Evolutionary conservation across 495 filamentous ascomycete genomes (phyloP).

Genomic region (Tuber microsphaerosporum): DNA sequence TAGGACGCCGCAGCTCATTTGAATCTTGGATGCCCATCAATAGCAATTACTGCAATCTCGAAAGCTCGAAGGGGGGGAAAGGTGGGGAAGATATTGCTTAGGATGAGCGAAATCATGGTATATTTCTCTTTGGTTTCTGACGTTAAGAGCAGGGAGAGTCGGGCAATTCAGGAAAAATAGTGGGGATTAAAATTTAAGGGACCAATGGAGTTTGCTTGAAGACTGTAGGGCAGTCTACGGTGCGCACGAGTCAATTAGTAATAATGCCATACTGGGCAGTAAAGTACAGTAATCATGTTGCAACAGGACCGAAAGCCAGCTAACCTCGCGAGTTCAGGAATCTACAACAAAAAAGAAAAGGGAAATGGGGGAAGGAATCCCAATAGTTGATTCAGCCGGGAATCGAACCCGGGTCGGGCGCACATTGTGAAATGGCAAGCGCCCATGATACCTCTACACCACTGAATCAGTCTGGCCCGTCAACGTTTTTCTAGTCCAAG

Average conservation of each 20-base stretch:
- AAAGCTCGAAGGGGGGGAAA: background rate
- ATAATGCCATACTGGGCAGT: background rate
- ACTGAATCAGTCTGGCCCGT: background rate
- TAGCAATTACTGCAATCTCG: background rate
- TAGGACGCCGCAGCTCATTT: background rate
- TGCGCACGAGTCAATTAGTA: background rate
- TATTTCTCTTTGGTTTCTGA: background rate
- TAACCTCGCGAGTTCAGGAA: background rate
- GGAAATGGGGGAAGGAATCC: background rate
- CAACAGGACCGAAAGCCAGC: background rate
- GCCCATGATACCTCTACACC: slow-evolving; percentile 20
- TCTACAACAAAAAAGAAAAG: background rate
- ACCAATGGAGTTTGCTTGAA: background rate
- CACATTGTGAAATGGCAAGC: slow-evolving; percentile 15
- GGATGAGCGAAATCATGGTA: background rate
- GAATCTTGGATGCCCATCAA: background rate
- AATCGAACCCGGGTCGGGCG: slow-evolving; percentile 21
- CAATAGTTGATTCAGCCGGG: background rate
- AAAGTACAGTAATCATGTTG: too few relatives aligned
- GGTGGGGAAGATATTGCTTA: background rate
- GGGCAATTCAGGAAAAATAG: background rate
- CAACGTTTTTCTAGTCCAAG: background rate
- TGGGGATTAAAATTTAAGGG: background rate
- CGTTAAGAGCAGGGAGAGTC: background rate
- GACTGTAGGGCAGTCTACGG: background rate